Conservation (phyloP, 2,329 filamentous ascomycete genomes). For the Curvularia lunata region DNA sequence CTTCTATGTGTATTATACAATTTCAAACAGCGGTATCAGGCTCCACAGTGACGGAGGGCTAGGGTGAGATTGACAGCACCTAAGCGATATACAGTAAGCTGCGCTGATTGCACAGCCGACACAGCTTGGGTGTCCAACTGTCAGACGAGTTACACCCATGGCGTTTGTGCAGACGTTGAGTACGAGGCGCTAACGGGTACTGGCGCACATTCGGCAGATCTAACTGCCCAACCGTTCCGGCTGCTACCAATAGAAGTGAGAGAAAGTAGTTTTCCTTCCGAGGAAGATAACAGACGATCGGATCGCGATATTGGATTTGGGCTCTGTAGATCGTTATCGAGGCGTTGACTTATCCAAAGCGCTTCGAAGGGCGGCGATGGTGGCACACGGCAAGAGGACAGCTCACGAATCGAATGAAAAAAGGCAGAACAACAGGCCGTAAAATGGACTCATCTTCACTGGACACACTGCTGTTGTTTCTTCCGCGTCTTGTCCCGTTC, state of each 20-base stretch:
- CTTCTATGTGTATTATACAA: conserved; percentile 8
- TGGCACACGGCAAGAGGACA: neutral
- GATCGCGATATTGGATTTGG: neutral
- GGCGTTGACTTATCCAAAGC: neutral
- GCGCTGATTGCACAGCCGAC: conserved; percentile 7
- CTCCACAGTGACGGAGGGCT: conserved; percentile 9
- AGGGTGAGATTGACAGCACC: conserved; percentile 11
- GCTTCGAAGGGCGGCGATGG: neutral
- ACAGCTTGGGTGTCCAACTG: conserved; percentile 10
- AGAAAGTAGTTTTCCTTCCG: neutral
- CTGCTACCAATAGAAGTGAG: conserved; percentile 1
- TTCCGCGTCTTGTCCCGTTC: neutral
- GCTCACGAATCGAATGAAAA: neutral
- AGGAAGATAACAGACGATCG: neutral
- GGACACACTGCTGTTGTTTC: neutral
- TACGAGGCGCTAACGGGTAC: conserved; percentile 11
- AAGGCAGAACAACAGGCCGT: neutral
- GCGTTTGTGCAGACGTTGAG: conserved; percentile 13
- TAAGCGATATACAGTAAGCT: conserved; percentile 19
- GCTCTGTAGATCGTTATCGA: neutral
- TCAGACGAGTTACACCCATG: conserved; percentile 11
- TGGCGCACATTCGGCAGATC: conserved; percentile 11
- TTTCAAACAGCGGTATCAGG: conserved; percentile 4
- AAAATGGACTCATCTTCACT: neutral
- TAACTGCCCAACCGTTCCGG: conserved; percentile 8